These are phyloP conservation scores for Mycena rebaudengoi DNA, from an alignment of 768 basidiomycete genomes.

Conservation along the genomic window DNA sequence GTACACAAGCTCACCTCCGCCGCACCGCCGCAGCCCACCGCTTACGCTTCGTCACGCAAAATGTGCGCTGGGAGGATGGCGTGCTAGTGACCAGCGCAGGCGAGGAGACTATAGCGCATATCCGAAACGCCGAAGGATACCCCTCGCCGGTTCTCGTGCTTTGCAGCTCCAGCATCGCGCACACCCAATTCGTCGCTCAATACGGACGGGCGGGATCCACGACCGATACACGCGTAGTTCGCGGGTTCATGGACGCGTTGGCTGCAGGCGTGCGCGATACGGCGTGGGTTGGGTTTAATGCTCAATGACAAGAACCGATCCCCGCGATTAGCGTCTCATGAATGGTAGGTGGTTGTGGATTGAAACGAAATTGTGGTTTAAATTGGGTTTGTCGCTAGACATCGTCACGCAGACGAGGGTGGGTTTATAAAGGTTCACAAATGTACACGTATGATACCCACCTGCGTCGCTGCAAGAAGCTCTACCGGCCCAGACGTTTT, in stretches of 20 bases:
- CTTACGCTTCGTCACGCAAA: constrained; percentile 14
- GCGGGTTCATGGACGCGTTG: constrained; percentile 5
- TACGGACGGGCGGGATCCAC: constrained; percentile 15
- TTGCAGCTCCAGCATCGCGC: constrained; percentile 1
- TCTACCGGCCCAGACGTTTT: too few relatives aligned
- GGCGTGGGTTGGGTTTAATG: constrained; percentile 20
- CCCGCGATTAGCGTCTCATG: too few relatives aligned
- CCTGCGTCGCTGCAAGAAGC: too few relatives aligned
- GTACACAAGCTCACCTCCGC: neutral
- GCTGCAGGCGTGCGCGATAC: constrained; percentile 13
- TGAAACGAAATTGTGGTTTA: too few relatives aligned
- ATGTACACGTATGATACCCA: too few relatives aligned
- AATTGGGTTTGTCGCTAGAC: too few relatives aligned
- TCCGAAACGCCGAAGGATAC: neutral
- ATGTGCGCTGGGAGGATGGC: constrained; percentile 1
- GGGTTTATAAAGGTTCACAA: too few relatives aligned
- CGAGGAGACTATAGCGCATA: constrained; percentile 1
- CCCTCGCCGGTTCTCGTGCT: constrained; percentile 11
- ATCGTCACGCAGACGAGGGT: too few relatives aligned
- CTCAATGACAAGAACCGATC: too few relatives aligned
- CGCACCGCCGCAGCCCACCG: neutral
- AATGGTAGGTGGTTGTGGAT: too few relatives aligned
- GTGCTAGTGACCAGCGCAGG: neutral
- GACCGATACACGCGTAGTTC: constrained; percentile 10
- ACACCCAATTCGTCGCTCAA: neutral